Conservation (phyloP, 1,139 yeast species). For the Petasospora fabianii region DNA sequence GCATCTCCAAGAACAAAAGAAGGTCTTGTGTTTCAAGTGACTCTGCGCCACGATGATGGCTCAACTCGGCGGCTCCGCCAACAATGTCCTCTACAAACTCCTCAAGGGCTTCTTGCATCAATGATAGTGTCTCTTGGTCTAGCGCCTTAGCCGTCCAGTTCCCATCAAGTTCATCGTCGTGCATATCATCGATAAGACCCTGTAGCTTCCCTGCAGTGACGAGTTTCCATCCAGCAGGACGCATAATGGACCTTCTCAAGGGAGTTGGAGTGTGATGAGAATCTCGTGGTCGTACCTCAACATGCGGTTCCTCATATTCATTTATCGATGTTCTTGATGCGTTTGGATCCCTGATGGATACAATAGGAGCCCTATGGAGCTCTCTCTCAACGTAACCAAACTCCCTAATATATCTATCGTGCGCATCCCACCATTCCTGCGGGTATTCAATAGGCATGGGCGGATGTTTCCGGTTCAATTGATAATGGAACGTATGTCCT, state of each 20-base stretch:
- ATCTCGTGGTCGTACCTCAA: not conserved
- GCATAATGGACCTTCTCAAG: no score
- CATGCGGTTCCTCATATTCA: not conserved
- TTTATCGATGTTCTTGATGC: not conserved
- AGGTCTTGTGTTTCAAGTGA: no score
- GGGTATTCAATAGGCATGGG: not conserved
- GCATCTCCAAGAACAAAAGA: not conserved
- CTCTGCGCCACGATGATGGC: conserved; percentile 2
- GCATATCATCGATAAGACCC: not conserved
- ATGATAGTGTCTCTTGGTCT: conserved; percentile 2
- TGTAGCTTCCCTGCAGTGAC: not conserved
- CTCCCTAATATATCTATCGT: not conserved
- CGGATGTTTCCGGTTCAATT: not conserved
- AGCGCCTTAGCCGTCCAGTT: conserved; percentile 1
- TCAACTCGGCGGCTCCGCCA: conserved; percentile 1
- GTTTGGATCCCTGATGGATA: not conserved
- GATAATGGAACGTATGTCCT: no score
- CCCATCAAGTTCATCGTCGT: not conserved
- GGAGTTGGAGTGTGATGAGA: no score
- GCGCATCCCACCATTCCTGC: conserved; percentile 1
- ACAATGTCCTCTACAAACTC: conserved; percentile 3
- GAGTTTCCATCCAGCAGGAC: not conserved
- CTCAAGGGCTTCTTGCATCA: conserved; percentile 4
- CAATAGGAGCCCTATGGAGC: not conserved
- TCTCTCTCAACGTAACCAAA: conserved; percentile 1